Percentiles rank a stretch among this genome's conserved stretches.
Evolutionary conservation across 768 basidiomycete species (phyloP).

Genomic region (Mycena belliarum): DNA sequence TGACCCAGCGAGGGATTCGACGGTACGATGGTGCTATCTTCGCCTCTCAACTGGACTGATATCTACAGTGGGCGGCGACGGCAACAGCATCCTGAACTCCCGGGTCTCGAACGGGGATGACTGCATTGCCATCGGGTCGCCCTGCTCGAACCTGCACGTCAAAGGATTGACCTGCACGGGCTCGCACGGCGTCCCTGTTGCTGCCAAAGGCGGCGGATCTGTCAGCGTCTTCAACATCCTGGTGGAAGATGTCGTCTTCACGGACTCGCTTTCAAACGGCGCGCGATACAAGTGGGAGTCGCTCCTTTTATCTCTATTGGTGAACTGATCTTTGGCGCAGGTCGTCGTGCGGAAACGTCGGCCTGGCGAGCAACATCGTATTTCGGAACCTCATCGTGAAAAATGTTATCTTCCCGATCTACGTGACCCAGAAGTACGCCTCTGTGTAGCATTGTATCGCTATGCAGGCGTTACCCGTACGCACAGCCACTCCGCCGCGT

Average conservation of each 20-base stretch:
- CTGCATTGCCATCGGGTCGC: conserved; percentile 18
- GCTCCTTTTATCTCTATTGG: background rate
- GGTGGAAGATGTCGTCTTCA: conserved; percentile 15
- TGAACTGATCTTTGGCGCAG: background rate
- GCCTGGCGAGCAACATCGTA: conserved; percentile 14
- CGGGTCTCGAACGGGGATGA: conserved; percentile 18
- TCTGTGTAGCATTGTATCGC: background rate
- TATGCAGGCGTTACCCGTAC: no score
- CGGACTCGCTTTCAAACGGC: conserved; percentile 16
- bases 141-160: conserved; percentile 16
- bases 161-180: conserved; percentile 14
- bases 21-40: background rate
- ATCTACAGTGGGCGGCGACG: conserved; percentile 17
- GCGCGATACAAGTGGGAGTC: conserved; percentile 19
- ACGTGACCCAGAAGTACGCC: conserved; percentile 18
- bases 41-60: no score
- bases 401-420: conserved; percentile 20
- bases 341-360: conserved; percentile 7
- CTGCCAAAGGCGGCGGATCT: conserved; percentile 19
- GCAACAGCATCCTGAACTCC: conserved; percentile 11
- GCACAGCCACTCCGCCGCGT: no score
- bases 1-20: conserved; percentile 9
- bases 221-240: conserved; percentile 17
- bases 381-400: conserved; percentile 10
- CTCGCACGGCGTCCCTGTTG: conserved; percentile 18